Evolutionary conservation across 345 rosid species (phyloP).

Genomic region (Theobroma cacao): DNA sequence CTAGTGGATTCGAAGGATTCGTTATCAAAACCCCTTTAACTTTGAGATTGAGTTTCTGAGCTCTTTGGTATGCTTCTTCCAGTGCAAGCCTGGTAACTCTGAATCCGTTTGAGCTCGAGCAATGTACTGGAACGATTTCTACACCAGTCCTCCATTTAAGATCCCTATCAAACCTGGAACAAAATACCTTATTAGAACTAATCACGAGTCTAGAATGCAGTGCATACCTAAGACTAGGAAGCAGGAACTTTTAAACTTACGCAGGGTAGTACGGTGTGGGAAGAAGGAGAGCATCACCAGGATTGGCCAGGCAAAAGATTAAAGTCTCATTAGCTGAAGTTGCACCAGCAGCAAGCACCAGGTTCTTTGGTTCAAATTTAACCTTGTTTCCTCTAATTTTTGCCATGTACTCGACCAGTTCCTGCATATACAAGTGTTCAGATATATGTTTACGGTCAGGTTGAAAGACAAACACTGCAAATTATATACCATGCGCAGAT

Average conservation of each 20-base stretch:
- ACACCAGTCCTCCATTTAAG: constrained; percentile 77
- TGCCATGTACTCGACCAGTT: constrained; percentile 57
- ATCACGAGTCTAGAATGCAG: neutral
- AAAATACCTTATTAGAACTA: neutral
- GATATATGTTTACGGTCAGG: neutral
- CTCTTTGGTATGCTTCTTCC: constrained; percentile 60
- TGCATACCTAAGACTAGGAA: neutral
- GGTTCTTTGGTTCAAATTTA: constrained; percentile 55
- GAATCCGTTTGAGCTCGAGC: constrained; percentile 55
- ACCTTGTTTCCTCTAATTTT: constrained; percentile 68
- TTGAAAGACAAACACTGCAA: no score
- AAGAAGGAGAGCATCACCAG: constrained; percentile 86
- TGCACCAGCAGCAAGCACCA: constrained; percentile 88
- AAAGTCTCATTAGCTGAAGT: constrained; percentile 90
- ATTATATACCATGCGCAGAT: neutral
- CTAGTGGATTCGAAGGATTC: constrained; percentile 89
- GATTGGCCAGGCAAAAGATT: constrained; percentile 81
- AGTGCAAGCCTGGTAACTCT: constrained; percentile 52
- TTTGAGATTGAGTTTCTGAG: constrained; percentile 45
- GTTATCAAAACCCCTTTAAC: constrained; percentile 77
- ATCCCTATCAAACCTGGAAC: constrained; percentile 71
- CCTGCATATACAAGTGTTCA: constrained; percentile 37
- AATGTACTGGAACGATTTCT: constrained; percentile 59
- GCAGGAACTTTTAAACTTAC: constrained; percentile 37
- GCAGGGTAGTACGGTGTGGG: constrained; percentile 95